Percentiles rank a stretch among this genome's conserved stretches.
Evolutionary conservation across 164 flowering plant species (phyloP).

Genomic region (Protea cynaroides): DNA sequence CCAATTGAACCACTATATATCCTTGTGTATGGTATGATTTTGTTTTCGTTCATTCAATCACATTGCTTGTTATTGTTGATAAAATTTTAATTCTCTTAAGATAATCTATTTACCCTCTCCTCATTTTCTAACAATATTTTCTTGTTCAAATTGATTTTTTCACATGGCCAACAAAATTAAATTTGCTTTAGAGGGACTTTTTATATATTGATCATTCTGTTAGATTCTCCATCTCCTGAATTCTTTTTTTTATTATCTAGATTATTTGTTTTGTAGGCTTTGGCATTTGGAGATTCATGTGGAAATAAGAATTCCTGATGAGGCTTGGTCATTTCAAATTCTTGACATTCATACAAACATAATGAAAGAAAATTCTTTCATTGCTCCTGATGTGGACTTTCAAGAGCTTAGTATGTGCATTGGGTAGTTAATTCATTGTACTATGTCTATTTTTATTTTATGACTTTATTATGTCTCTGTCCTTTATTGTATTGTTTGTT

Average conservation of each 20-base stretch:
- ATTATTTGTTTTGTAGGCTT: conserved; percentile 38
- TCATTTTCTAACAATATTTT: too few relatives aligned
- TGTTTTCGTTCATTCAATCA: too few relatives aligned
- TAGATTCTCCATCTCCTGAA: neutral
- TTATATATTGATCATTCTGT: neutral
- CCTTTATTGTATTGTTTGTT: too few relatives aligned
- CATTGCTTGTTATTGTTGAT: too few relatives aligned
- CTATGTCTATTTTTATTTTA: too few relatives aligned
- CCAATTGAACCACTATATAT: too few relatives aligned
- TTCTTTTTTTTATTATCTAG: conserved; percentile 5
- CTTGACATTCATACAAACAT: conserved; percentile 88
- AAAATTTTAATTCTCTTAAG: too few relatives aligned
- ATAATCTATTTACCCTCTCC: too few relatives aligned
- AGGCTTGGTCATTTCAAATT: conserved; percentile 91
- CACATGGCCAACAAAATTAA: neutral
- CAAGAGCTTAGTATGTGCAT: conserved; percentile 66
- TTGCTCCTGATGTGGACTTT: conserved; percentile 73
- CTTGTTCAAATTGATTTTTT: too few relatives aligned
- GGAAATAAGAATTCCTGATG: conserved; percentile 98
- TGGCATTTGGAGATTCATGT: conserved; percentile 84
- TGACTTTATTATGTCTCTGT: too few relatives aligned
- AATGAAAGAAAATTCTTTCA: conserved; percentile 63
- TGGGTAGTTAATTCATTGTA: neutral
- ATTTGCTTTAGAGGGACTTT: neutral
- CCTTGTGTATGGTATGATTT: too few relatives aligned